A percentile compares a stretch with the other conserved stretches of the same genome.
Conservation (phyloP, 2,329 filamentous ascomycete genomes). For the Colletotrichum phormii region DNA sequence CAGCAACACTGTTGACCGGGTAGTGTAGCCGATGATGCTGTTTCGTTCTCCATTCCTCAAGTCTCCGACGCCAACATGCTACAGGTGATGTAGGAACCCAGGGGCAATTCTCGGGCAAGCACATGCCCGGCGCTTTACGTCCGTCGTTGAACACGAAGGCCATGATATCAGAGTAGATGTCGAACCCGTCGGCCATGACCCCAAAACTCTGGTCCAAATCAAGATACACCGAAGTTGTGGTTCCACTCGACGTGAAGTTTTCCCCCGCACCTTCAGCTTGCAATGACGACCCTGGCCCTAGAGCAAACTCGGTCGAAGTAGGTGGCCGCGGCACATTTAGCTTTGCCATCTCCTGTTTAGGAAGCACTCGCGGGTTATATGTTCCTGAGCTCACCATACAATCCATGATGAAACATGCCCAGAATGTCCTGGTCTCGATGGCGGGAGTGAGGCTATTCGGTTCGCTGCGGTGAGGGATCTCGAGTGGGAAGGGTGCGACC, state of each 20-base stretch:
- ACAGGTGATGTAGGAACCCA: conserved; percentile 52
- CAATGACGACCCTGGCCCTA: not conserved
- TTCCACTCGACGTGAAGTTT: conserved; percentile 11
- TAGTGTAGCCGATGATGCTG: conserved; percentile 51
- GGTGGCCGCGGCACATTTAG: conserved; percentile 41
- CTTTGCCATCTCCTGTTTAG: conserved; percentile 49
- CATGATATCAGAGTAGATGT: conserved; percentile 56
- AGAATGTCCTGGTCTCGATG: conserved; percentile 54
- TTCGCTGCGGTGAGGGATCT: conserved; percentile 37
- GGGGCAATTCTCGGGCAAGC: conserved; percentile 50
- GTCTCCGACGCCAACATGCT: conserved; percentile 42
- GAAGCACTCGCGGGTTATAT: conserved; percentile 51
- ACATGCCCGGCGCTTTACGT: conserved; percentile 53
- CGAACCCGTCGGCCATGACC: conserved; percentile 55
- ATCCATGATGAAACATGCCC: conserved; percentile 59
- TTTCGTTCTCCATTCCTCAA: conserved; percentile 49
- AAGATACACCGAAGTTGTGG: conserved; percentile 34
- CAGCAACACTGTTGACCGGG: conserved; percentile 50
- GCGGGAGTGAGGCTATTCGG: conserved; percentile 41
- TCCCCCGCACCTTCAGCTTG: conserved; percentile 36
- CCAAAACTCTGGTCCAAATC: conserved; percentile 46
- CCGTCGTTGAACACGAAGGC: conserved; percentile 56
- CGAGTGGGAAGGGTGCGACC: conserved; percentile 43
- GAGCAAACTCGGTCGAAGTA: conserved; percentile 36
- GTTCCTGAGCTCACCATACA: conserved; percentile 56